phyloP scores from a whole-genome alignment of 179 eudicot genomes.

The Corrigiola litoralis region DNA sequence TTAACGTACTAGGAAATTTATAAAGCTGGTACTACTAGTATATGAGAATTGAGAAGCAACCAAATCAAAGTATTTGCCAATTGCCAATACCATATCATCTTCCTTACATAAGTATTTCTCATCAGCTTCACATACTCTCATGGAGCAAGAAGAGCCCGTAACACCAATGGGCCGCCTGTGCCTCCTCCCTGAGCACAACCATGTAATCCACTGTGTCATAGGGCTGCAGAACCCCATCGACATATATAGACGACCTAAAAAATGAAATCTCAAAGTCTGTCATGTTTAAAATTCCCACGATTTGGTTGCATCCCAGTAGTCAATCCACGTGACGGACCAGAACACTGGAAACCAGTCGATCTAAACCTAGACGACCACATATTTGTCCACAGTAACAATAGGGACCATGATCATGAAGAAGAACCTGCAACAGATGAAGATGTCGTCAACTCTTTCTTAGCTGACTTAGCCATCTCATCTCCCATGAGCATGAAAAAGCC shows the following conservation, averaged over 20 bases:
- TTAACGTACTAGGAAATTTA: too few relatives aligned
- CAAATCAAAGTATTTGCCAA: too few relatives aligned
- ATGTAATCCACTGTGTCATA: conserved; percentile 42
- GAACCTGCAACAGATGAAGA: conserved; percentile 14
- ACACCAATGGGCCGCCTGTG: conserved; percentile 56
- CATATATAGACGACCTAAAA: conserved; percentile 28
- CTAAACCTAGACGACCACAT: conserved; percentile 28
- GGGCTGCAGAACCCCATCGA: conserved; percentile 35
- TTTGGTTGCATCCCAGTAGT: conserved; percentile 53
- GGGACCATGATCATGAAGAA: neutral
- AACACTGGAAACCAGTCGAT: conserved; percentile 21
- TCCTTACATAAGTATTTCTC: too few relatives aligned
- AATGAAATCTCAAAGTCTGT: conserved; percentile 31
- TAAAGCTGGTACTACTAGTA: too few relatives aligned
- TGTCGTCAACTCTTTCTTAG: conserved; percentile 20
- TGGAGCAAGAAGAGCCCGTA: conserved; percentile 16
- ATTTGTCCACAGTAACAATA: neutral
- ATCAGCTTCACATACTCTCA: neutral
- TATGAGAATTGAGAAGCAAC: too few relatives aligned
- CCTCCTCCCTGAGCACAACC: conserved; percentile 42
- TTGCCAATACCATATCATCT: too few relatives aligned
- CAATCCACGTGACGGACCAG: conserved; percentile 27
- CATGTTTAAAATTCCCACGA: conserved; percentile 48
- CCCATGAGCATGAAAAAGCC: conserved; percentile 30
- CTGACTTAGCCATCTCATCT: conserved; percentile 27